phyloP scores from a whole-genome alignment of 2,329 filamentous ascomycete genomes.

The Mycosphaerella sp. region DNA sequence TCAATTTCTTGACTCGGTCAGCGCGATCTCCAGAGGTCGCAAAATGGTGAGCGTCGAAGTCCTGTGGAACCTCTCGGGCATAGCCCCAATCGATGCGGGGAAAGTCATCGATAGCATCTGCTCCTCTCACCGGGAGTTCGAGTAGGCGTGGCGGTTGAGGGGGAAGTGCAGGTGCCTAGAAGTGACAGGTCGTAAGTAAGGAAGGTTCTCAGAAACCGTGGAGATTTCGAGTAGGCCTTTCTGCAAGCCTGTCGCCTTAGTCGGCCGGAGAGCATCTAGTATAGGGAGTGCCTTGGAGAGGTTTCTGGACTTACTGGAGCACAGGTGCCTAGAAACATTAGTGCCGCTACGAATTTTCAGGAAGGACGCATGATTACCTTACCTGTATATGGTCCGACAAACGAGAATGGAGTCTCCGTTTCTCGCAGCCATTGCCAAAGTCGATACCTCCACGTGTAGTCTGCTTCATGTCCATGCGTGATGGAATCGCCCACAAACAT shows the following conservation, averaged over 20 bases:
- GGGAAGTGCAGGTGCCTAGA: not conserved
- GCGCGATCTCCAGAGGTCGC: constrained; percentile 31
- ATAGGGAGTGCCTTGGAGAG: too few relatives aligned
- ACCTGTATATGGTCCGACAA: constrained; percentile 32
- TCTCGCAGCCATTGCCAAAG: constrained; percentile 38
- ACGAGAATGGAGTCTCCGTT: constrained; percentile 29
- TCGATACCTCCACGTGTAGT: constrained; percentile 41
- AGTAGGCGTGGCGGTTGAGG: constrained; percentile 5
- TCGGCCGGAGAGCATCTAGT: too few relatives aligned
- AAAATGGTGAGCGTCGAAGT: constrained; percentile 23
- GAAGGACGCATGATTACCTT: not conserved
- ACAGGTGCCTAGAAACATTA: constrained; percentile 1
- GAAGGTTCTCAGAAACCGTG: too few relatives aligned
- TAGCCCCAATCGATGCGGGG: constrained; percentile 30
- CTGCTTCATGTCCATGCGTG: constrained; percentile 32
- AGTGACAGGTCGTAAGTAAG: too few relatives aligned
- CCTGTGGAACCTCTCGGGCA: constrained; percentile 24
- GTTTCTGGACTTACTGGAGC: not conserved
- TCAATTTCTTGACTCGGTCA: constrained; percentile 28
- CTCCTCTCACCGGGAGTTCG: not conserved
- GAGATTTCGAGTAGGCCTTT: too few relatives aligned
- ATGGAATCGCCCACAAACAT: constrained; percentile 26
- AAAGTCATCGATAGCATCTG: constrained; percentile 1
- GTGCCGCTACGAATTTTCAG: not conserved
- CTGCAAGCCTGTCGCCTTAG: too few relatives aligned